Base-by-base conservation (phyloP, 768 basidiomycete species). In the Xerocomus potaroensis region DNA sequence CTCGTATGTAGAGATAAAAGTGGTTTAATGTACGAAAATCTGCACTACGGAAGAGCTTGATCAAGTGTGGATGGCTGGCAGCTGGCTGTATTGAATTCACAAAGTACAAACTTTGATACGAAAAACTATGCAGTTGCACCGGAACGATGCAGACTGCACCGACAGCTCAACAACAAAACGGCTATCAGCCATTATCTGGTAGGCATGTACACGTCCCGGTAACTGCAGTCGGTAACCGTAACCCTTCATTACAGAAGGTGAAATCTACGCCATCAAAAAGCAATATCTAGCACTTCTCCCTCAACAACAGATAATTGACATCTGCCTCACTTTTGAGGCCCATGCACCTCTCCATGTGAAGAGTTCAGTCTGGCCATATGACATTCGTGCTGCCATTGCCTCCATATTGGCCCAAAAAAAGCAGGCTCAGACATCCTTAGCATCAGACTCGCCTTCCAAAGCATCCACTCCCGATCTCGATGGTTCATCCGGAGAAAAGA, bases 271-370 rank as follows among this genome's bases (percentile, higher is more conserved):
- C 41, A 78, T 84, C 67, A 88, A 87, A 63, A 77, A 79, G 53
- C 76, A 78, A 51, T 91, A 90, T 69, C 72, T 91, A 34, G 72
- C 74, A 19, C 73, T 87, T 18, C 73, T 91, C 8, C 75, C 81
- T 19, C 78, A 75, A 18, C 74, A 77, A 36, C 84, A 89, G 67
- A 75, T 90, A 59, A 86, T 90, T 60, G 87, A 88, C 55, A 80
- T 90, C 57, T 89, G 84, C 61, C 72, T 90, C 49, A 73, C 75
- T 30, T 81, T 86, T 57, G 84, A 89, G 56, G 62, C 79, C 8
- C 76, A 88, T 70, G 80, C 81, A 12, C 80, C 85, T 11, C 68
- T 75, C 31, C 81, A 83, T 51, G 61, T 84, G 43, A 82, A 78
- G 64, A 72, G 71, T 46, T 69, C 79, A n/a, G 67, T 89, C 64